Evolutionary conservation across 2,329 filamentous ascomycete genomes (phyloP).

Genomic region (Penicillium sp.): DNA sequence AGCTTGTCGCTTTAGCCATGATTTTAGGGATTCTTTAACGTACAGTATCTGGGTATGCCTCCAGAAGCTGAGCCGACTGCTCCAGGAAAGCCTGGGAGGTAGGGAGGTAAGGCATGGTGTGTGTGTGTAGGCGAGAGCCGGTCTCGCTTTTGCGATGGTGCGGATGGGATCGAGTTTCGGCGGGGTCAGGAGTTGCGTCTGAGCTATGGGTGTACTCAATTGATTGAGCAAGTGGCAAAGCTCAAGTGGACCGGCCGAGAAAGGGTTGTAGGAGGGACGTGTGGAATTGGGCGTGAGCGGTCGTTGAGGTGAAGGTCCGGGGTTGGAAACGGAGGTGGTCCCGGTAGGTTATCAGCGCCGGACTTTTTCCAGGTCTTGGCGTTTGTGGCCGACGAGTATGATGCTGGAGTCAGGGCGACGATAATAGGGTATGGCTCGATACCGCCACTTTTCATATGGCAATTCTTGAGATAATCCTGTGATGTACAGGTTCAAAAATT

Average conservation of each 20-base stretch:
- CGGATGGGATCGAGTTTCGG: constrained; percentile 3
- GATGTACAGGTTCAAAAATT: background rate
- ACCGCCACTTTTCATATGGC: background rate
- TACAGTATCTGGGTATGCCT: constrained; percentile 85
- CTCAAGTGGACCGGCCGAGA: background rate
- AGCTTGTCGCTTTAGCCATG: background rate
- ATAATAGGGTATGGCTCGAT: background rate
- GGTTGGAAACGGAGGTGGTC: constrained; percentile 17
- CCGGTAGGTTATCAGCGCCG: constrained; percentile 24
- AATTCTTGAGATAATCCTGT: background rate
- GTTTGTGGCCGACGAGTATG: background rate
- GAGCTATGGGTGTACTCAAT: background rate
- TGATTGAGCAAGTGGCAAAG: background rate
- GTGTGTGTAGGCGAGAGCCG: constrained; percentile 15
- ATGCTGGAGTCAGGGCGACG: background rate
- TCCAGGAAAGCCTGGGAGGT: constrained; percentile 90
- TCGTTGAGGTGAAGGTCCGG: constrained; percentile 20
- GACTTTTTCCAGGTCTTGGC: constrained; percentile 35
- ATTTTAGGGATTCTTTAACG: constrained; percentile 28
- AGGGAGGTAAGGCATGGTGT: constrained; percentile 74
- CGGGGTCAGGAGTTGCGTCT: background rate
- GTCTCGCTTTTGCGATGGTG: constrained; percentile 20
- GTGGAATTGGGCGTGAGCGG: constrained; percentile 13
- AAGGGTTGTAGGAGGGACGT: background rate
- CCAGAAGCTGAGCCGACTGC: constrained; percentile 80